Evolutionary conservation across 192 early-diverging fungal genomes (phyloP), one percentile per base, ranked within the genome.

Genomic region (Umbelopsis vinacea): DNA sequence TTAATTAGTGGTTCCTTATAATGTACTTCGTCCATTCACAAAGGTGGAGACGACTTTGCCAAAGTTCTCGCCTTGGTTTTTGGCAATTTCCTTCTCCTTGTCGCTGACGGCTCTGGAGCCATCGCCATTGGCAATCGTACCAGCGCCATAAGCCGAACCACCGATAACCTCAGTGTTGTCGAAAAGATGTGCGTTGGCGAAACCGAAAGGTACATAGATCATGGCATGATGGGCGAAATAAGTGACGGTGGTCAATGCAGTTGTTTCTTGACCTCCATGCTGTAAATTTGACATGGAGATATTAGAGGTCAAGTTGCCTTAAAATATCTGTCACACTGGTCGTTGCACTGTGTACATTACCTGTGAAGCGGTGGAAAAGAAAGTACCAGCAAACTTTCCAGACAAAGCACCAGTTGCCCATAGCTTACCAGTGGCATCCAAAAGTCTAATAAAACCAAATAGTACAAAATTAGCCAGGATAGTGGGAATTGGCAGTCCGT

Each of bases 181-280:
- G 46, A 79, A 81, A 46, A 92, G 67, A 52, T 86, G 35, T 0
- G 82, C 52, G 76, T 86, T 69, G 15, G 72, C 45, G 70, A 81
- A 87, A 29, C 91, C 90, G 23, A 93, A 69, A 6, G 93, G 93
- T 45, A 93, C 90, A 71, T 83, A 95, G 71, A 87, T 77, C 52
- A 95, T 86, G 46, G 91, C 93, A 72, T 93, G 91, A 81, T 93
- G 91, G 6, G 83, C 88, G 37, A 92, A 80, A 76, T 86, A 82
- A 19, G 90, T 82, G 38, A 93, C 63, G 73, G 91, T 81, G 43
- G 85, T 86, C 1, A 90, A 66, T 53, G 87, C 84, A 3, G 91
- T 92, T 38, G 84, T 84, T 52, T 72, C 71, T 66, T 72, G 71
- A 48, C 71, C 71, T n/a, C 71, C 71, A 23, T 72, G 57, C 57